Evolutionary conservation across 116 monocot genomes (phyloP).

Genomic region (Dioscorea cayenensis): DNA sequence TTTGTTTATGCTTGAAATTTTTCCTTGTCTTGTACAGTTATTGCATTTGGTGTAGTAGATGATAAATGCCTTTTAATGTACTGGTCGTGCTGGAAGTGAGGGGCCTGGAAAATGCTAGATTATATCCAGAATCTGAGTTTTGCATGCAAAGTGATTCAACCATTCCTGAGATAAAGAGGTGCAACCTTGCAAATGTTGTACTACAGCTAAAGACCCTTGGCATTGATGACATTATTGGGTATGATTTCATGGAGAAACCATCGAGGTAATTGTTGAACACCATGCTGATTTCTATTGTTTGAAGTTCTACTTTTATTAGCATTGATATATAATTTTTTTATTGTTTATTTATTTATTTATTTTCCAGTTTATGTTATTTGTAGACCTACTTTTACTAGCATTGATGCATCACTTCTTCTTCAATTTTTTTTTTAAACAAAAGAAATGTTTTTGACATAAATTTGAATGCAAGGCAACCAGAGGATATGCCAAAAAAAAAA

Average conservation of each 20-base stretch:
- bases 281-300: background rate
- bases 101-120: constrained; percentile 84
- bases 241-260: constrained; percentile 96
- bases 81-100: constrained; percentile 96
- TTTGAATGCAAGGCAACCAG: too few species aligned
- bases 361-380: background rate
- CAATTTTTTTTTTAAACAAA: too few species aligned
- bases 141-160: constrained; percentile 68
- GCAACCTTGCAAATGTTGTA: constrained; percentile 90
- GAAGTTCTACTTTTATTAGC: too few species aligned
- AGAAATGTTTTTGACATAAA: too few species aligned
- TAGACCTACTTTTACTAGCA: background rate
- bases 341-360: too few species aligned
- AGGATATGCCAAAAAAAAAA: too few species aligned
- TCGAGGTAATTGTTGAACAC: constrained; percentile 35
- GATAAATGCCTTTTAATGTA: constrained; percentile 22
- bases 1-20: background rate
- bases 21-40: background rate
- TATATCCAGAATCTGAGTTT: constrained; percentile 89
- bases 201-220: constrained; percentile 92
- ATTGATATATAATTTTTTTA: too few species aligned
- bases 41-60: background rate
- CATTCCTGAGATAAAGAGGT: constrained; percentile 88
- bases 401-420: too few species aligned
- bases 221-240: constrained; percentile 85